Conservation (phyloP, 805 yeast species). For the Kodamaea leandrae region DNA sequence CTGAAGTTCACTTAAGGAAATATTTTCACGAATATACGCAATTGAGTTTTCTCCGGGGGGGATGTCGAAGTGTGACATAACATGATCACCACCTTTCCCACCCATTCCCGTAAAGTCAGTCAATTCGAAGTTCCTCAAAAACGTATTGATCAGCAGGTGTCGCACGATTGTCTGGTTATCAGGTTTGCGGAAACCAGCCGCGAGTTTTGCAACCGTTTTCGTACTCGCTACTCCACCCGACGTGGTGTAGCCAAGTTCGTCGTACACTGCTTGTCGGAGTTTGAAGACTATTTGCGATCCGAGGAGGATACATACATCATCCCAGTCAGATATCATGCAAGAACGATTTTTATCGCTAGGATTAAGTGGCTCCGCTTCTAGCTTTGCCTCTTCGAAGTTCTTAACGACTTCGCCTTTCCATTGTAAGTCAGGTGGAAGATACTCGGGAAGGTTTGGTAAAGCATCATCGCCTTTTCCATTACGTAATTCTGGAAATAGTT, state of each 20-base stretch:
- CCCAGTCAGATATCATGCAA: conserved; percentile 54
- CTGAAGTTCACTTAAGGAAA: conserved; percentile 27
- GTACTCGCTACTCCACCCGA: conserved; percentile 84
- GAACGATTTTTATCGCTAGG: background rate
- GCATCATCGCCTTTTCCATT: conserved; percentile 15
- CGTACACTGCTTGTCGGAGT: conserved; percentile 51
- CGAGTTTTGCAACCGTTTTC: conserved; percentile 80
- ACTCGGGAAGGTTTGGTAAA: conserved; percentile 47
- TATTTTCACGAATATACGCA: conserved; percentile 49
- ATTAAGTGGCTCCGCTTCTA: background rate
- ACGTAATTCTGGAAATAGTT: conserved; percentile 46
- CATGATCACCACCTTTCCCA: conserved; percentile 74
- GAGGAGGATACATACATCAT: conserved; percentile 65
- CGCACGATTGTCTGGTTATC: conserved; percentile 77
- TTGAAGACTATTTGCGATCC: conserved; percentile 61
- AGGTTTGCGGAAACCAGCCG: conserved; percentile 83
- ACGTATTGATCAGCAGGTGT: conserved; percentile 44
- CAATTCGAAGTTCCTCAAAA: conserved; percentile 60
- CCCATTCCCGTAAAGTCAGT: conserved; percentile 89
- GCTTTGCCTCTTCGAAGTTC: background rate
- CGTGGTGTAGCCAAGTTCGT: conserved; percentile 72
- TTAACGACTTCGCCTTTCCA: conserved; percentile 27
- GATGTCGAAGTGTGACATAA: conserved; percentile 48
- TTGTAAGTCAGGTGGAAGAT: conserved; percentile 30
- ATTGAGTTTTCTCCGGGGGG: conserved; percentile 48